phyloP scores from a whole-genome alignment of 139 green algal genomes.

The Astrephomene gubernaculifera region DNA sequence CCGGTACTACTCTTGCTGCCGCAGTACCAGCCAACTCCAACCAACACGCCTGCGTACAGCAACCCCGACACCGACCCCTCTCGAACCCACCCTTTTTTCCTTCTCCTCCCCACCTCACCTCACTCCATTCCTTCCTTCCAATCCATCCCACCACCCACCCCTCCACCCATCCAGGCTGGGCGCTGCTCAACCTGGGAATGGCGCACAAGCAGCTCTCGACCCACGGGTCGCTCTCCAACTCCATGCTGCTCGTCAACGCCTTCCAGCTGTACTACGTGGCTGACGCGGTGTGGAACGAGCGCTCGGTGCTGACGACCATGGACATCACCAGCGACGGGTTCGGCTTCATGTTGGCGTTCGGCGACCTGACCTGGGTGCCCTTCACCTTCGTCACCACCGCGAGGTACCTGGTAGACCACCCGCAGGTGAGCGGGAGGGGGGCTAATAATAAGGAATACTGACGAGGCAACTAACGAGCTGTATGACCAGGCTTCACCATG shows the following conservation, averaged over 20 bases:
- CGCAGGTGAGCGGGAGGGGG: conserved; percentile 56
- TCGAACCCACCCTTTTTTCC: no score
- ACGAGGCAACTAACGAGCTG: no score
- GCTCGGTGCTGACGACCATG: conserved; percentile 95
- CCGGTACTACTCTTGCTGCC: no score
- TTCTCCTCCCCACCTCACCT: background rate
- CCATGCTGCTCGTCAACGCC: conserved; percentile 86
- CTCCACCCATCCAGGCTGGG: conserved; percentile 46
- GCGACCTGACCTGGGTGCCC: conserved; percentile 96
- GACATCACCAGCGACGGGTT: conserved; percentile 99
- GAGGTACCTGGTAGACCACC: conserved; percentile 80
- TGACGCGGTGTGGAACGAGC: conserved; percentile 77
- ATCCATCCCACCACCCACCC: background rate
- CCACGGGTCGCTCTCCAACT: conserved; percentile 49
- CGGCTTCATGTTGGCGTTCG: conserved; percentile 99
- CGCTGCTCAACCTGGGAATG: conserved; percentile 73
- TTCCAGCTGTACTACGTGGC: conserved; percentile 80
- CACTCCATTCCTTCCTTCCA: background rate
- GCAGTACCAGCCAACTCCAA: no score
- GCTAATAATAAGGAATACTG: no score
- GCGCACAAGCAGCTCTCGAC: conserved; percentile 73
- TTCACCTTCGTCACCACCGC: conserved; percentile 96
- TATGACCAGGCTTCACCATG: no score
- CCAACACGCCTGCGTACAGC: no score
- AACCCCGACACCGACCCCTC: no score